Conservation (phyloP, 1,284 basidiomycete genomes). For the Tremellales sp. region DNA sequence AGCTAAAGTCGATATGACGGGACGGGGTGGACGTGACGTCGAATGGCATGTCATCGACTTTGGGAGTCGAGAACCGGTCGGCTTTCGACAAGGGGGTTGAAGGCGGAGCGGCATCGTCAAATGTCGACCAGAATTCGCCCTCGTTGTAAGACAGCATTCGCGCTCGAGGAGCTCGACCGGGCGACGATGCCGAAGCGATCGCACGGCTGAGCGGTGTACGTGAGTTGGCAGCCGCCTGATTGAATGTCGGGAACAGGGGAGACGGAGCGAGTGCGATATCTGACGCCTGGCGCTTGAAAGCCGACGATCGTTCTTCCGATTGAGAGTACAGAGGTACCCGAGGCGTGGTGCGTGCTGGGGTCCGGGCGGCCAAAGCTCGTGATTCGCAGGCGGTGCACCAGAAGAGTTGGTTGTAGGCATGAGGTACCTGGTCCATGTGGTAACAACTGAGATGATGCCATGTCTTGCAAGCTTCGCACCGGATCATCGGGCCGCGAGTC, state of each 20-base stretch:
- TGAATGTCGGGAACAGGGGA: conserved; percentile 32
- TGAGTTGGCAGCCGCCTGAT: conserved; percentile 10
- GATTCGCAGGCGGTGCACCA: conserved; percentile 33
- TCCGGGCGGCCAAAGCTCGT: conserved; percentile 23
- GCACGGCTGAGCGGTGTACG: conserved; percentile 25
- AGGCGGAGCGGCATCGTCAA: conserved; percentile 30
- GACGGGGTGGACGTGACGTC: conserved; percentile 46
- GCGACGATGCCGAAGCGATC: conserved; percentile 10
- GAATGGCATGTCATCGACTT: conserved; percentile 38
- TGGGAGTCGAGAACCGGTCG: conserved; percentile 36
- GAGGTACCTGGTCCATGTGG: conserved; percentile 29
- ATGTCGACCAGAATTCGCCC: conserved; percentile 33
- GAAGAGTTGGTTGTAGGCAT: conserved; percentile 28
- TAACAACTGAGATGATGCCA: conserved; percentile 42
- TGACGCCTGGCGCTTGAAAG: conserved; percentile 25
- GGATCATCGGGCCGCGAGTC: conserved; percentile 29
- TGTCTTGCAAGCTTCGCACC: conserved; percentile 35
- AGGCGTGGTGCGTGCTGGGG: conserved; percentile 23
- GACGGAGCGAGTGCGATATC: conserved; percentile 43
- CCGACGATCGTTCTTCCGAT: conserved; percentile 32
- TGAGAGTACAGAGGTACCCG: conserved; percentile 20
- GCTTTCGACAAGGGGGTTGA: conserved; percentile 36
- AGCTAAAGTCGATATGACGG: conserved; percentile 42
- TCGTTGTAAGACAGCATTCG: conserved; percentile 39
- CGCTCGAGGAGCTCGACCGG: conserved; percentile 29